Percentiles rank a stretch among this genome's conserved stretches.
Evolutionary conservation across 305 asterid genomes (phyloP).

Genomic region (Fraxinus baroniana): DNA sequence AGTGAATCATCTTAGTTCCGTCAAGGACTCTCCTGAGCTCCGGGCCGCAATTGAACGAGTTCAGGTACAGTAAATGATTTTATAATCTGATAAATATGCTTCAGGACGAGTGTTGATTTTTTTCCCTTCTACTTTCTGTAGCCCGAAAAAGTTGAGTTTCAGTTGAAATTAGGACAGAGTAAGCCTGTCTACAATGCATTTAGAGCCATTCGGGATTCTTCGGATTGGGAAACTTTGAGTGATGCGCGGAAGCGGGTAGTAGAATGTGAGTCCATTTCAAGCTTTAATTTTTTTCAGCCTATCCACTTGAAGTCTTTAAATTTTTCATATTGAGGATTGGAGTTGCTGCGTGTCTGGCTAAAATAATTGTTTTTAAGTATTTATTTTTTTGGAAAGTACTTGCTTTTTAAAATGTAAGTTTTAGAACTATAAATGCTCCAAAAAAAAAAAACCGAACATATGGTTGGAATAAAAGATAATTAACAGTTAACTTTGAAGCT

Average conservation of each 20-base stretch:
- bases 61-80: slow-evolving; percentile 45
- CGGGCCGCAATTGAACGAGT: slow-evolving; percentile 67
- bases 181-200: slow-evolving; percentile 62
- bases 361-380: background rate
- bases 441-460: background rate
- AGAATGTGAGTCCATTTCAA: slow-evolving; percentile 40
- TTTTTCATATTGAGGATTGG: slow-evolving; percentile 1
- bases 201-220: slow-evolving; percentile 54
- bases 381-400: background rate
- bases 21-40: slow-evolving; percentile 61
- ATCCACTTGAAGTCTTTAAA: background rate
- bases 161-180: slow-evolving; percentile 65
- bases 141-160: slow-evolving; percentile 69
- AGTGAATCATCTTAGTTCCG: slow-evolving; percentile 65
- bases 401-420: background rate
- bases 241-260: slow-evolving; percentile 71
- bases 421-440: background rate
- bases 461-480: background rate
- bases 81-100: background rate
- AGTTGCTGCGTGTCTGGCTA: background rate
- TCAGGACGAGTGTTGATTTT: background rate
- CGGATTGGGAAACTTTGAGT: slow-evolving; percentile 54
- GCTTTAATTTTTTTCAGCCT: background rate
- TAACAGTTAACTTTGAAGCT: background rate
- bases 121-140: slow-evolving; percentile 25